phyloP scores from a whole-genome alignment of 768 basidiomycete genomes.

The Antrodiella citrinella region DNA sequence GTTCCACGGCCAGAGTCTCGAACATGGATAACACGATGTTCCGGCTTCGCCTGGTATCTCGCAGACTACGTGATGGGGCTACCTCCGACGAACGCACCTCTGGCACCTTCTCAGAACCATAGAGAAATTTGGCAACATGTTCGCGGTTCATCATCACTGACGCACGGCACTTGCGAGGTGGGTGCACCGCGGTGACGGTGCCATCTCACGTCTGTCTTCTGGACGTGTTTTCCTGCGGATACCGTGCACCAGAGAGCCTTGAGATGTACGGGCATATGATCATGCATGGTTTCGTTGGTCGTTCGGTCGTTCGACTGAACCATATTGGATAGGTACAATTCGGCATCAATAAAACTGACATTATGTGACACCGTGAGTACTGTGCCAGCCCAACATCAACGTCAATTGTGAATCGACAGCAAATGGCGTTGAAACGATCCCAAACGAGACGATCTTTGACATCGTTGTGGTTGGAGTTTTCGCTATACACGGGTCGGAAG shows the following conservation, averaged over 20 bases:
- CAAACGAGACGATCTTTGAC: background rate
- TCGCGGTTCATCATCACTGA: background rate
- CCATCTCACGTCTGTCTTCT: background rate
- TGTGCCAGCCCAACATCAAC: background rate
- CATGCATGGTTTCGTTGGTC: background rate
- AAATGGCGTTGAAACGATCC: background rate
- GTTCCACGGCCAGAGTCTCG: background rate
- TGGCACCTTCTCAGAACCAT: background rate
- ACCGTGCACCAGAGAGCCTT: background rate
- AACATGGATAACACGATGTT: too few species aligned
- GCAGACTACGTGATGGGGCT: background rate
- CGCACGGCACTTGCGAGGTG: background rate
- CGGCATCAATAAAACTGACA: background rate
- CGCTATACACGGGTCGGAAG: constrained; percentile 2
- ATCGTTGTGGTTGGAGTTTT: constrained; percentile 1
- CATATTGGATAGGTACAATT: background rate
- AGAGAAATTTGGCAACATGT: background rate
- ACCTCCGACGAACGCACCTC: background rate
- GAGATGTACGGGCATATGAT: background rate
- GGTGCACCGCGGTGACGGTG: background rate
- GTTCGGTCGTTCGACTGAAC: background rate
- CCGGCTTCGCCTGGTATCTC: background rate
- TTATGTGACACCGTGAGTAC: background rate
- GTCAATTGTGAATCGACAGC: constrained; percentile 2
- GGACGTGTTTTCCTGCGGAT: background rate